Base-by-base conservation (phyloP, 140 eudicot species). In the Oenanthe javanica region DNA sequence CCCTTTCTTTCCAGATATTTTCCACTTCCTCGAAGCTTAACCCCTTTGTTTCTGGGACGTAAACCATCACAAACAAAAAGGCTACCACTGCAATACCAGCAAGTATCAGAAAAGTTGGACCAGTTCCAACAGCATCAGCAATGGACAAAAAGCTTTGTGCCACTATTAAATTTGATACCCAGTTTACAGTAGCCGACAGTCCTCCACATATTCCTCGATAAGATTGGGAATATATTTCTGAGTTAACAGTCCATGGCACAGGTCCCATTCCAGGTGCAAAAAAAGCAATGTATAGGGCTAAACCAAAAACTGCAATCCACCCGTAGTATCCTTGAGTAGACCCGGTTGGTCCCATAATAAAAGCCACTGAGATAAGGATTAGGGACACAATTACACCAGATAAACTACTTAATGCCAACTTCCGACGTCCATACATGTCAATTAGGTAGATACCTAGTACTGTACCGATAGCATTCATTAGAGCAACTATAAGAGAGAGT, bases 231-330 rank as follows among this genome's bases (percentile, higher is more conserved):
- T 95, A 95, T 78, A 92, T 92, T 76, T 95, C 99, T 0, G 99
- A 90, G 93, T 95, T 95, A n/a, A 95, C 92, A n/a, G 99, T 89
- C 99, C 99, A 95, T 5, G 99, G 99, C 15, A 95, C 99, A 9
- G 96, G 92, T 11, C 99, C 99, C 99, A 95, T 95, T n/a, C 99
- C 99, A 0, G 99, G 97, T 2, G 99, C 85, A 31, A 95, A 95
- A 83, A 91, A 95, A 1, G 96, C 85, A 18, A 95, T 95, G 72
- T 95, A 95, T 40, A 95, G 91, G 51, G 91, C 87, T 47, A 95
- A 83, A 23, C 99, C 99, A 1, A 87, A 75, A 75, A 95, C 92
- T 1, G 99, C 97, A 25, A 92, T 36, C 98, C 98, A 93, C 21
- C 96, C 98, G 9, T 85, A 88, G 59, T 69, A 3, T 1, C 84